A percentile compares a stretch with the other conserved stretches of the same genome.
These are phyloP conservation scores for Jamesozyma piceae DNA, from an alignment of 805 yeast species.

Conservation along the genomic window DNA sequence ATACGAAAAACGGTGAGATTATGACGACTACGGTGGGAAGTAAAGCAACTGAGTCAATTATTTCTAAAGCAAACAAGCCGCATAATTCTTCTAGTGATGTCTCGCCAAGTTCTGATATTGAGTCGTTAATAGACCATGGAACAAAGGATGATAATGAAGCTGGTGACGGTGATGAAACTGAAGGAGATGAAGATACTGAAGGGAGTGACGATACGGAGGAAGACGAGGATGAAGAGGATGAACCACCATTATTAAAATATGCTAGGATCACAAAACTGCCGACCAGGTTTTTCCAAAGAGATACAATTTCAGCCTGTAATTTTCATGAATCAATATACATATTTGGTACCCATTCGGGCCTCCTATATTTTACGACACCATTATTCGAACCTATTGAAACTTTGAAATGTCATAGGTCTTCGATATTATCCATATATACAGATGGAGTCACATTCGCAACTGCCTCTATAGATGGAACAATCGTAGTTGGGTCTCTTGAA, in stretches of 20 bases:
- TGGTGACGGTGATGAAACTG: constrained; percentile 3
- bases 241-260: constrained; percentile 68
- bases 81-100: neutral
- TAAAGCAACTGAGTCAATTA: neutral
- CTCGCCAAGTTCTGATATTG: neutral
- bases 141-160: neutral
- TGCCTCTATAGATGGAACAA: constrained; percentile 90
- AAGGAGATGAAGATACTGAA: constrained; percentile 22
- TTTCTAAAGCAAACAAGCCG: neutral
- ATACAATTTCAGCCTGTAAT: constrained; percentile 65
- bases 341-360: constrained; percentile 86
- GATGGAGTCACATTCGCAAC: constrained; percentile 74
- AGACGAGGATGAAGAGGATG: constrained; percentile 34
- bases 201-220: constrained; percentile 27
- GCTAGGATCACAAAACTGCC: constrained; percentile 63
- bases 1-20: neutral
- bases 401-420: constrained; percentile 76
- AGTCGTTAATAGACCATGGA: neutral
- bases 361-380: constrained; percentile 57
- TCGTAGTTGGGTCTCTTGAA: constrained; percentile 57
- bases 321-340: constrained; percentile 54
- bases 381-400: constrained; percentile 58
- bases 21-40: neutral
- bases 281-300: constrained; percentile 56
- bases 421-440: constrained; percentile 61